Evolutionary conservation across 2,329 filamentous ascomycete species (phyloP).

Genomic region (Aspergillus spinulosporus): DNA sequence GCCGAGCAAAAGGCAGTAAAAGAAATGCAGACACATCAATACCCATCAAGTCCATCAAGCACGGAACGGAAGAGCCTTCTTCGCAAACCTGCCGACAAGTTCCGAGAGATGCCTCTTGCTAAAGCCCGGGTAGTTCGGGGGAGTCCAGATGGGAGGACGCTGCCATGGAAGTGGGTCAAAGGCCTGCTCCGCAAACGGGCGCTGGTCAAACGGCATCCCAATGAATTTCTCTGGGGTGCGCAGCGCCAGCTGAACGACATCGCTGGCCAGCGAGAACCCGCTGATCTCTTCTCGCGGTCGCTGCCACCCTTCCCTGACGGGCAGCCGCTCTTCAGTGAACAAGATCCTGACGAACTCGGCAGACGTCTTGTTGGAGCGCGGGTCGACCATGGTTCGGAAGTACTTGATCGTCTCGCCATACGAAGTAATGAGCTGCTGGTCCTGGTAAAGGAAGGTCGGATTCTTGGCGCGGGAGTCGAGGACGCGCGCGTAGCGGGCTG

Average conservation of each 20-base stretch:
- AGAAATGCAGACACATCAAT: neutral
- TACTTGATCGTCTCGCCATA: constrained; percentile 10
- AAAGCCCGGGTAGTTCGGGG: neutral
- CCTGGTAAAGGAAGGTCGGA: constrained; percentile 2
- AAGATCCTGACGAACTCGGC: constrained; percentile 5
- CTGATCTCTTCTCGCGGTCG: constrained; percentile 4
- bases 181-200: constrained; percentile 1
- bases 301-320: constrained; percentile 6
- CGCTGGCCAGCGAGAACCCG: constrained; percentile 3
- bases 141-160: neutral
- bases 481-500: constrained; percentile 2
- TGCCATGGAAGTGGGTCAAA: constrained; percentile 5
- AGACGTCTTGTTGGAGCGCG: constrained; percentile 1
- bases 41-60: neutral
- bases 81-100: neutral
- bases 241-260: neutral
- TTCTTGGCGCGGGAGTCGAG: constrained; percentile 3
- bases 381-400: constrained; percentile 10
- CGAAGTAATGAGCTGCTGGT: constrained; percentile 3
- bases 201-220: constrained; percentile 1
- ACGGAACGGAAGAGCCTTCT: constrained; percentile 1
- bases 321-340: constrained; percentile 6
- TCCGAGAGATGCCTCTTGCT: neutral
- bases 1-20: no score
- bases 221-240: neutral